Evolutionary conservation across 139 green algal species (phyloP).

Genomic region (Coelastrella sp.): DNA sequence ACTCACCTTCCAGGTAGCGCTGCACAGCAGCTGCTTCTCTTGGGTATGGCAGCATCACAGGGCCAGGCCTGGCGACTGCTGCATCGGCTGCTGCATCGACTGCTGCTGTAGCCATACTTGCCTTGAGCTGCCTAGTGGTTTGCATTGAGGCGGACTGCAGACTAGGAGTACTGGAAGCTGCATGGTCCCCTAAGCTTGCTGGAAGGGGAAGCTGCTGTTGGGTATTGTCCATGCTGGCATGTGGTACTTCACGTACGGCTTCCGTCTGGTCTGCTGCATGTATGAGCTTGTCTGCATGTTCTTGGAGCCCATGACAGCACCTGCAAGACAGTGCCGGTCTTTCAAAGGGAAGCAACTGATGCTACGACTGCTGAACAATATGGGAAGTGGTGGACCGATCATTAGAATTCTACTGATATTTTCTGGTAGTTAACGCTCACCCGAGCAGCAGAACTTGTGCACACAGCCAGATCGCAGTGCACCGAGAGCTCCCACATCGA

Average conservation of each 20-base stretch:
- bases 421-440: neutral
- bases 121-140: neutral
- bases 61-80: neutral
- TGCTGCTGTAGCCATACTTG: neutral
- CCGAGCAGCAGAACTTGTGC: neutral
- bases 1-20: conserved; percentile 6
- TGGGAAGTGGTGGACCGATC: too few relatives aligned
- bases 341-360: too few relatives aligned
- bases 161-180: too few relatives aligned
- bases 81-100: neutral
- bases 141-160: too few relatives aligned
- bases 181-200: too few relatives aligned
- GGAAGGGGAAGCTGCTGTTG: neutral
- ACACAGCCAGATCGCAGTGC: neutral
- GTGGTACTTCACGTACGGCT: neutral
- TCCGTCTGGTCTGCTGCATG: neutral
- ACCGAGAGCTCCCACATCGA: neutral
- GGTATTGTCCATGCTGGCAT: neutral
- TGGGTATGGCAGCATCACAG: conserved; percentile 21
- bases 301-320: neutral
- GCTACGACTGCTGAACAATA: too few relatives aligned
- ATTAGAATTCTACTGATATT: neutral
- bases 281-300: neutral
- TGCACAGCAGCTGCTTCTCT: conserved; percentile 1
- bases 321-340: neutral